These are phyloP conservation scores for Hypoxylon cercidicola DNA, from an alignment of 495 filamentous ascomycete genomes.

Conservation along the genomic window DNA sequence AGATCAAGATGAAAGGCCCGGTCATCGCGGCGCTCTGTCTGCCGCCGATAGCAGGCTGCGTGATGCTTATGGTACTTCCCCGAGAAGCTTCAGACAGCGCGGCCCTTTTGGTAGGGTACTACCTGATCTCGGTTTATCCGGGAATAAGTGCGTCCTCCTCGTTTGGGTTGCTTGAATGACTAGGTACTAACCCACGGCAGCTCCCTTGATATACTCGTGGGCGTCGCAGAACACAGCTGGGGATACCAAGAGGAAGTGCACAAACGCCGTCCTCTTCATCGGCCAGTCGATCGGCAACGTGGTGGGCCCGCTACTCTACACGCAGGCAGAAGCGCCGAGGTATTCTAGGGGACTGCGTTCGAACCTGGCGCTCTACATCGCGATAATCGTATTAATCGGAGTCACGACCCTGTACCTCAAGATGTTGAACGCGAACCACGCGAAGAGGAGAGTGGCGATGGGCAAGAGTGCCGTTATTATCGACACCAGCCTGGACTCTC, in stretches of 20 bases:
- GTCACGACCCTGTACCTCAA: conserved; percentile 57
- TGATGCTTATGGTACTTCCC: conserved; percentile 63
- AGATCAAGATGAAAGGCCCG: conserved; percentile 64
- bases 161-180: conserved; percentile 28
- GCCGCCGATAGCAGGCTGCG: conserved; percentile 66
- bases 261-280: conserved; percentile 66
- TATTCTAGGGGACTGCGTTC: conserved; percentile 65
- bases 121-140: conserved; percentile 70
- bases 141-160: conserved; percentile 55
- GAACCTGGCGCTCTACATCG: conserved; percentile 66
- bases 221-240: conserved; percentile 70
- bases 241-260: conserved; percentile 71
- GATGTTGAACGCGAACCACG: conserved; percentile 64
- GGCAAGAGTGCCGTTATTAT: conserved; percentile 58
- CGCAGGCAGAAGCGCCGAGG: conserved; percentile 62
- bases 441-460: conserved; percentile 55
- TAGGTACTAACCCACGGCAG: conserved; percentile 34
- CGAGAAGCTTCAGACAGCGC: conserved; percentile 58
- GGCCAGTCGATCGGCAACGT: conserved; percentile 70
- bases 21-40: conserved; percentile 64
- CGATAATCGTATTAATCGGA: conserved; percentile 59
- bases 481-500: conserved; percentile 42
- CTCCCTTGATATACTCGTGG: conserved; percentile 72
- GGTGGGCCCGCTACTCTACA: conserved; percentile 62
- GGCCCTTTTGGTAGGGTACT: conserved; percentile 67